A percentile compares a stretch with the other conserved stretches of the same genome.
phyloP scores from a whole-genome alignment of 2,329 filamentous ascomycete genomes.

The Fusarium sp. region DNA sequence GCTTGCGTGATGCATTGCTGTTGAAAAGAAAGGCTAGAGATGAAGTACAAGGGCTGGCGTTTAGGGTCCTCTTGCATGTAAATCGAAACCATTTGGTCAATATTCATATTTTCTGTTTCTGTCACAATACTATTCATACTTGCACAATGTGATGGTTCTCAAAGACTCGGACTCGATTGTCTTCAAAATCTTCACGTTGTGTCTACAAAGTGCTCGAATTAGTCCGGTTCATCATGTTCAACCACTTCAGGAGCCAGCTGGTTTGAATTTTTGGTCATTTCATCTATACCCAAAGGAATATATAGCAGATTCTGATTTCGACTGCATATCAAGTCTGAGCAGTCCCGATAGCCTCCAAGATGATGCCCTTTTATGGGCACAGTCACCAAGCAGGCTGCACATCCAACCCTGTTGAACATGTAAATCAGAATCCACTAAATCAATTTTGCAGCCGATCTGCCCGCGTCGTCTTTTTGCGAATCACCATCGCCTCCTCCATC shows the following conservation, averaged over 20 bases:
- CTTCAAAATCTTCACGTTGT: neutral
- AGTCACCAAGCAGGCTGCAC: conserved; percentile 18
- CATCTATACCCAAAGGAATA: conserved; percentile 49
- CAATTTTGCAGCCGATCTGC: conserved; percentile 39
- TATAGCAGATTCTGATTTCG: conserved; percentile 46
- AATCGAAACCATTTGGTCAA: conserved; percentile 34
- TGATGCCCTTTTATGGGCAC: conserved; percentile 6
- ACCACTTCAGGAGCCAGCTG: neutral
- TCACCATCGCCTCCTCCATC: conserved; percentile 22
- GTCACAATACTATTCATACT: neutral
- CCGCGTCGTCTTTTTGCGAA: conserved; percentile 24
- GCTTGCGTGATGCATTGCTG: conserved; percentile 20
- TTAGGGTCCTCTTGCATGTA: conserved; percentile 38
- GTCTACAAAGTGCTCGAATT: neutral
- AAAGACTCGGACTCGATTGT: neutral
- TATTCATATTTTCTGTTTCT: conserved; percentile 31
- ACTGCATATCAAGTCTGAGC: conserved; percentile 28
- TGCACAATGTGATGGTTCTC: neutral
- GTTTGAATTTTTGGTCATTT: conserved; percentile 45
- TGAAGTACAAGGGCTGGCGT: conserved; percentile 37
- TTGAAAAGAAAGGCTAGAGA: conserved; percentile 37
- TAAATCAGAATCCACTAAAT: conserved; percentile 19
- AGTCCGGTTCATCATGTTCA: neutral
- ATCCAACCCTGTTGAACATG: conserved; percentile 26
- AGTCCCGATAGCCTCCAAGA: conserved; percentile 20